Conservation (phyloP, 257 asterid genomes). For the Solanum medicagineum region DNA sequence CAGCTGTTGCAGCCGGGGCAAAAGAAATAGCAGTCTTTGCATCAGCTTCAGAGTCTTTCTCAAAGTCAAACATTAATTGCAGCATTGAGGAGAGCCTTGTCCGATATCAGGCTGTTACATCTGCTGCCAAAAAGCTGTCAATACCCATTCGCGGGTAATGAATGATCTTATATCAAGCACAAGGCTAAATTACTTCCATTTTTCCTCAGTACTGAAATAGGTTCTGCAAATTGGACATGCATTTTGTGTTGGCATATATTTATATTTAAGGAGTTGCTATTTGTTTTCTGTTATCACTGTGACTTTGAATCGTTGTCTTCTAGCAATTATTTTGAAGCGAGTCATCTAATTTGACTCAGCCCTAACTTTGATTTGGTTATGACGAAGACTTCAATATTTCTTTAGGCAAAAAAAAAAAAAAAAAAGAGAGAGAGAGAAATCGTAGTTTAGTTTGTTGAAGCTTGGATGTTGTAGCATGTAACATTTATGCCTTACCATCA, state of each 20-base stretch:
- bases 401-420: background rate
- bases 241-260: background rate
- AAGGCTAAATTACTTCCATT: background rate
- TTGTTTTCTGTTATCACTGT: background rate
- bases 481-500: background rate
- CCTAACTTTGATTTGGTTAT: background rate
- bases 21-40: conserved; percentile 91
- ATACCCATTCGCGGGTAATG: conserved; percentile 88
- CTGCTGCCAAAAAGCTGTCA: conserved; percentile 71
- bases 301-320: background rate
- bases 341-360: background rate
- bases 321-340: background rate
- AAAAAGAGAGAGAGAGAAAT: background rate
- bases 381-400: background rate
- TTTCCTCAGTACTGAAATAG: background rate
- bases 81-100: conserved; percentile 78
- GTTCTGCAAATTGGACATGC: background rate
- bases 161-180: background rate
- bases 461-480: background rate
- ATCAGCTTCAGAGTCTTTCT: conserved; percentile 95
- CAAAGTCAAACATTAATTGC: conserved; percentile 85
- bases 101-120: conserved; percentile 65
- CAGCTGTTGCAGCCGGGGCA: conserved; percentile 92
- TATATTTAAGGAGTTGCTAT: conserved; percentile 3
- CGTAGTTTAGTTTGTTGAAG: background rate